Conservation (phyloP, 2,329 filamentous ascomycete species). For the Penicillium expansum region DNA sequence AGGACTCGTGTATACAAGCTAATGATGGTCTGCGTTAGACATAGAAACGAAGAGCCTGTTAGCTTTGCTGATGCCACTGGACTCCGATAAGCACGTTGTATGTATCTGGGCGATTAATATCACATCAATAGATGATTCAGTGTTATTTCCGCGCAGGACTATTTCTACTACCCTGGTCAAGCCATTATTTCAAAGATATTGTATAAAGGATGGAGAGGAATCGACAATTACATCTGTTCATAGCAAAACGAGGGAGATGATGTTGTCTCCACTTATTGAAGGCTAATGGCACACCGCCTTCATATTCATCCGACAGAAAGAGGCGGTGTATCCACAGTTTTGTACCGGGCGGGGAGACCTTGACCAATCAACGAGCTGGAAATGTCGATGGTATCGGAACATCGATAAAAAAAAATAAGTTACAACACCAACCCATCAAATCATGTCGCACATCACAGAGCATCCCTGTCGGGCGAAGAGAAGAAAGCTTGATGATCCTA, state of each 20-base stretch:
- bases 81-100: neutral
- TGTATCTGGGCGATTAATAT: neutral
- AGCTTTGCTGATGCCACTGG: neutral
- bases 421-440: constrained; percentile 22
- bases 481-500: constrained; percentile 37
- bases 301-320: neutral
- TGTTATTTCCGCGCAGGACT: accelerated
- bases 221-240: neutral
- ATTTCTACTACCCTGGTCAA: neutral
- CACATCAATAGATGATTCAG: too few species aligned
- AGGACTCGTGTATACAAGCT: neutral
- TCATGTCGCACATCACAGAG: constrained; percentile 35
- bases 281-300: neutral
- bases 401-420: constrained; percentile 21
- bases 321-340: constrained; percentile 2
- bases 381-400: constrained; percentile 26
- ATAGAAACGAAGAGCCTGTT: neutral
- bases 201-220: neutral
- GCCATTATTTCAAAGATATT: neutral
- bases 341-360: constrained; percentile 6
- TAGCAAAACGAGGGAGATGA: neutral
- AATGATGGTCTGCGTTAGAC: neutral
- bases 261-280: neutral
- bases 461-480: constrained; percentile 38
- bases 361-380: constrained; percentile 20